These are phyloP conservation scores for Oemleria cerasiformis DNA, from an alignment of 306 rosid genomes.

Conservation along the genomic window DNA sequence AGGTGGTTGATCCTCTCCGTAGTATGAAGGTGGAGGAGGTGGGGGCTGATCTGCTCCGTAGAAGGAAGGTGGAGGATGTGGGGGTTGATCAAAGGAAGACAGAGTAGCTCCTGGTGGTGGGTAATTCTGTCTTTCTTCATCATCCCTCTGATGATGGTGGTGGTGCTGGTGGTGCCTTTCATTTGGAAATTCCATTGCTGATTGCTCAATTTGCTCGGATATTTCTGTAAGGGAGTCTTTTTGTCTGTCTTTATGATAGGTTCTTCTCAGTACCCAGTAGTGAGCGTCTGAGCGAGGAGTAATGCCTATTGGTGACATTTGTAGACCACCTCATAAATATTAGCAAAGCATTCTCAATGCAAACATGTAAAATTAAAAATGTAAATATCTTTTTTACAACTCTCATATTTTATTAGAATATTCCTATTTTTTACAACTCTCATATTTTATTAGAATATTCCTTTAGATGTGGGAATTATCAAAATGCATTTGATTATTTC, in stretches of 20 bases:
- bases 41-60: background rate
- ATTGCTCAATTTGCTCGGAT: background rate
- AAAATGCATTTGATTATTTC: too few relatives aligned
- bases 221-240: background rate
- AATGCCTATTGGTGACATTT: too few relatives aligned
- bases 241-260: background rate
- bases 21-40: conserved; percentile 9
- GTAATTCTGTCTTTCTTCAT: conserved; percentile 6
- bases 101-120: conserved; percentile 32
- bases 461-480: too few relatives aligned
- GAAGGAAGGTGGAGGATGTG: background rate
- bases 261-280: background rate
- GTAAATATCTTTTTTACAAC: too few relatives aligned
- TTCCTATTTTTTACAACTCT: too few relatives aligned
- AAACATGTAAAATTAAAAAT: too few relatives aligned
- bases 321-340: too few relatives aligned
- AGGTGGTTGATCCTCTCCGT: conserved; percentile 9
- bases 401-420: too few relatives aligned
- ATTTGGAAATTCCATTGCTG: conserved; percentile 42
- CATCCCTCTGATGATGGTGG: conserved; percentile 3
- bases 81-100: conserved; percentile 25
- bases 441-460: too few relatives aligned
- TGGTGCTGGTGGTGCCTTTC: conserved; percentile 33
- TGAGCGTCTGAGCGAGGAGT: too few relatives aligned
- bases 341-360: too few relatives aligned